Percentiles rank a stretch among this genome's conserved stretches.
Conservation (phyloP, 768 basidiomycete species). For the Leccinum fibrillosum region DNA sequence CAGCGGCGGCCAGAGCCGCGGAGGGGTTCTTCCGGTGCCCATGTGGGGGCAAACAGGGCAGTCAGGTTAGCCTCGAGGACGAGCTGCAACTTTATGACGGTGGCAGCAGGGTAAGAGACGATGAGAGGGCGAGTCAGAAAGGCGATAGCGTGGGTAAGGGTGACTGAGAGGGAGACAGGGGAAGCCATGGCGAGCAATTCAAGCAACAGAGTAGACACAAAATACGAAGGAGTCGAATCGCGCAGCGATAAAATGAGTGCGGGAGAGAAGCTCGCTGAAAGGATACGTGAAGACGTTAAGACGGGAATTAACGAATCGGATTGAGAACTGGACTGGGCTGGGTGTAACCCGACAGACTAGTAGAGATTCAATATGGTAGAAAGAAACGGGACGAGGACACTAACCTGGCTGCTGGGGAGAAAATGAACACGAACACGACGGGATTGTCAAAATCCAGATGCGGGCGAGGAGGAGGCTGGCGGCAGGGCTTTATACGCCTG, state of each 20-base stretch:
- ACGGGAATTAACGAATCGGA: conserved; percentile 11
- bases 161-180: conserved; percentile 53
- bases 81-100: conserved; percentile 66
- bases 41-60: conserved; percentile 63
- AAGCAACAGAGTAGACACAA: conserved; percentile 9
- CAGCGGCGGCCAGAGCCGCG: conserved; percentile 71
- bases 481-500: conserved; percentile 25
- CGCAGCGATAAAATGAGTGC: conserved; percentile 30
- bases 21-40: conserved; percentile 62
- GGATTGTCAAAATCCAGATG: conserved; percentile 39
- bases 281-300: conserved; percentile 26
- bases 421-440: conserved; percentile 12
- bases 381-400: neutral
- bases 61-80: conserved; percentile 72
- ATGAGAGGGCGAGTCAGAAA: conserved; percentile 70
- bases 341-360: conserved; percentile 27
- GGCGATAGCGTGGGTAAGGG: conserved; percentile 70
- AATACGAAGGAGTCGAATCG: conserved; percentile 28
- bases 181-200: conserved; percentile 24
- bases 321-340: conserved; percentile 26
- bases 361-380: neutral
- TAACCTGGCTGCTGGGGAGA: conserved; percentile 29
- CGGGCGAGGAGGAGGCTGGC: neutral
- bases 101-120: conserved; percentile 52
- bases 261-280: conserved; percentile 23